phyloP scores from a whole-genome alignment of 2,329 filamentous ascomycete species.

The Tolypocladium amazonense region DNA sequence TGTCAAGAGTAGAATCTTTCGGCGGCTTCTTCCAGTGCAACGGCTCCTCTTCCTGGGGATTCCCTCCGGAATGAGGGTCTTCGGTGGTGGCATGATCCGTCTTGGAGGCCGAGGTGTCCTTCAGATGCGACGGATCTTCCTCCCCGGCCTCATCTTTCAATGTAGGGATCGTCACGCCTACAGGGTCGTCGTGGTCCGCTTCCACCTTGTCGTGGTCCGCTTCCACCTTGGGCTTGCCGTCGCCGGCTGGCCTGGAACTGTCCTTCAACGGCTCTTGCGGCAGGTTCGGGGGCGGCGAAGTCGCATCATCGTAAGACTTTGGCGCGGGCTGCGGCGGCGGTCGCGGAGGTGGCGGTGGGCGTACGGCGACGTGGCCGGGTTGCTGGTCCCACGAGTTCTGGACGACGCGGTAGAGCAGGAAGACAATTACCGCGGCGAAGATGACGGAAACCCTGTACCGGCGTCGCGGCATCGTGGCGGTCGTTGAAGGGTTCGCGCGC shows the following conservation, averaged over 20 bases:
- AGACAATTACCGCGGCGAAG: constrained; percentile 41
- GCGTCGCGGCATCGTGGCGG: constrained; percentile 42
- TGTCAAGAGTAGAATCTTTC: constrained; percentile 7
- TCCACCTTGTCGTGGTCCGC: not conserved
- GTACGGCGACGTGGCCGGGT: not conserved
- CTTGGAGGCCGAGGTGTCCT: not conserved
- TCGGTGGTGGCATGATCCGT: not conserved
- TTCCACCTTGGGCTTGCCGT: not conserved
- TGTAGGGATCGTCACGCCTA: constrained; percentile 1
- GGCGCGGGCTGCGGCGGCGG: not conserved
- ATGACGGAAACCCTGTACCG: constrained; percentile 51
- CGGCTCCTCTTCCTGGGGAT: not conserved
- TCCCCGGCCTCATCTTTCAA: constrained; percentile 3
- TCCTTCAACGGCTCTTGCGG: not conserved
- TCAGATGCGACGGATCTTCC: not conserved
- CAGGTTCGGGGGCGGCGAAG: not conserved
- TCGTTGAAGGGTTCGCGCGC: not conserved
- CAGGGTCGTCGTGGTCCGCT: constrained; percentile 2
- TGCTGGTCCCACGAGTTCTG: constrained; percentile 27
- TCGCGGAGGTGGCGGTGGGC: constrained; percentile 1
- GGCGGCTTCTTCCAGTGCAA: constrained; percentile 18
- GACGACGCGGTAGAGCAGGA: constrained; percentile 41
- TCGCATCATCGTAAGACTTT: not conserved
- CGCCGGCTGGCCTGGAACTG: not conserved
- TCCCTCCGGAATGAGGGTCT: not conserved